These are phyloP conservation scores for Trametes elegans DNA, from an alignment of 768 basidiomycete species.

Conservation along the genomic window DNA sequence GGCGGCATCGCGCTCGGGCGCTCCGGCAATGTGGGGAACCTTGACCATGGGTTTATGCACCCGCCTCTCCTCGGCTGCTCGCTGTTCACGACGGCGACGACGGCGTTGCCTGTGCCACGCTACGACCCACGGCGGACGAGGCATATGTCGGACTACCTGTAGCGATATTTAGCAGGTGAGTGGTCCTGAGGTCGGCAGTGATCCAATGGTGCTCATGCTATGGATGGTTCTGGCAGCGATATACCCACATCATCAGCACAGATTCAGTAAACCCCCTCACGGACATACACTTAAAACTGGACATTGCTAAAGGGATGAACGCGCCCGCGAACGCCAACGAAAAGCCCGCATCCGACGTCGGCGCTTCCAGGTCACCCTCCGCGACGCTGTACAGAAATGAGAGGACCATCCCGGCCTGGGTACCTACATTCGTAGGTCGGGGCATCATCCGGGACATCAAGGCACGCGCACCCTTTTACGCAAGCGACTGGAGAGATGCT, in stretches of 20 bases:
- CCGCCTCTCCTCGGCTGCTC: neutral
- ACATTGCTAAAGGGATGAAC: too few relatives aligned
- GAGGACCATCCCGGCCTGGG: neutral
- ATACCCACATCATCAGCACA: too few relatives aligned
- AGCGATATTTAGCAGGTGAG: neutral
- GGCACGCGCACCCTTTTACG: slow-evolving; percentile 75
- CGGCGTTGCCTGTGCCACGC: neutral
- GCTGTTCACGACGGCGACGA: slow-evolving; percentile 1
- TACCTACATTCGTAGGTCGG: slow-evolving; percentile 32
- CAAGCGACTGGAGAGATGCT: slow-evolving; percentile 86
- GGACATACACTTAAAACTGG: too few relatives aligned
- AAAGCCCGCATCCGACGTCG: neutral
- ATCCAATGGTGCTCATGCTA: too few relatives aligned
- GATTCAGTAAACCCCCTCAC: too few relatives aligned
- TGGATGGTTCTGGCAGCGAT: too few relatives aligned
- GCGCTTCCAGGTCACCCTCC: slow-evolving; percentile 9
- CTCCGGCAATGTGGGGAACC: slow-evolving; percentile 2
- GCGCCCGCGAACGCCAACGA: too few relatives aligned
- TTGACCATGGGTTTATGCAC: neutral
- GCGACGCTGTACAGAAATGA: slow-evolving; percentile 7
- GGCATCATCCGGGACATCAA: slow-evolving; percentile 74
- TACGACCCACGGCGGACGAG: neutral
- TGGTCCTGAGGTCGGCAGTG: too few relatives aligned
- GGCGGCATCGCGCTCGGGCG: neutral
- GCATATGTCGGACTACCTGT: neutral